Percentiles rank a stretch among this genome's conserved stretches.
Conservation (phyloP, 805 yeast genomes). For the Pichia rugopelliculosa region DNA sequence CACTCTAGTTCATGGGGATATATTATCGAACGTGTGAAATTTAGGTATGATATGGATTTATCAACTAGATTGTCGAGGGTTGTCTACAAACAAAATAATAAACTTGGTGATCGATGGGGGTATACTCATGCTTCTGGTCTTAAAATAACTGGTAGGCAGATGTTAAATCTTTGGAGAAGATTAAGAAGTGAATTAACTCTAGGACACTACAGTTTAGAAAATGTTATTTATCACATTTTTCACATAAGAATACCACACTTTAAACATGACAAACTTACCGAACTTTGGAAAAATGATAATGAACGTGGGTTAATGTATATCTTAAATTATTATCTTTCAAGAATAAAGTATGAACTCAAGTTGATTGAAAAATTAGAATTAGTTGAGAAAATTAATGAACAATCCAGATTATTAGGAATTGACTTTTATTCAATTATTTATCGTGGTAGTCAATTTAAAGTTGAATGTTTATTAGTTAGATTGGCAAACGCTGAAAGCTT, state of each 20-base stretch:
- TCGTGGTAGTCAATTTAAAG: constrained; percentile 91
- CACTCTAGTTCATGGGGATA: constrained; percentile 88
- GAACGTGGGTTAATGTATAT: constrained; percentile 28
- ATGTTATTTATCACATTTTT: constrained; percentile 58
- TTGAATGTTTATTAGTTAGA: constrained; percentile 75
- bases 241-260: constrained; percentile 65
- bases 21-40: constrained; percentile 54
- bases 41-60: constrained; percentile 43
- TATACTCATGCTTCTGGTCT: constrained; percentile 68
- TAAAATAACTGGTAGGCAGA: constrained; percentile 69
- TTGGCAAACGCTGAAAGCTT: constrained; percentile 71
- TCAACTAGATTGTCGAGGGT: constrained; percentile 58
- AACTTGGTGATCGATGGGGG: constrained; percentile 70
- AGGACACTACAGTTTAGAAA: constrained; percentile 67
- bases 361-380: constrained; percentile 58
- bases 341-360: constrained; percentile 37
- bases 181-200: constrained; percentile 57
- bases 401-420: constrained; percentile 78
- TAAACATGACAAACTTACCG: constrained; percentile 39
- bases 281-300: constrained; percentile 31
- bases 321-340: constrained; percentile 38
- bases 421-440: constrained; percentile 84
- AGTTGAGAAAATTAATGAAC: constrained; percentile 66
- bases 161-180: constrained; percentile 79
- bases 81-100: constrained; percentile 38